Conservation (phyloP, 2,329 filamentous ascomycete species). For the Pseudogymnoascus sp. region DNA sequence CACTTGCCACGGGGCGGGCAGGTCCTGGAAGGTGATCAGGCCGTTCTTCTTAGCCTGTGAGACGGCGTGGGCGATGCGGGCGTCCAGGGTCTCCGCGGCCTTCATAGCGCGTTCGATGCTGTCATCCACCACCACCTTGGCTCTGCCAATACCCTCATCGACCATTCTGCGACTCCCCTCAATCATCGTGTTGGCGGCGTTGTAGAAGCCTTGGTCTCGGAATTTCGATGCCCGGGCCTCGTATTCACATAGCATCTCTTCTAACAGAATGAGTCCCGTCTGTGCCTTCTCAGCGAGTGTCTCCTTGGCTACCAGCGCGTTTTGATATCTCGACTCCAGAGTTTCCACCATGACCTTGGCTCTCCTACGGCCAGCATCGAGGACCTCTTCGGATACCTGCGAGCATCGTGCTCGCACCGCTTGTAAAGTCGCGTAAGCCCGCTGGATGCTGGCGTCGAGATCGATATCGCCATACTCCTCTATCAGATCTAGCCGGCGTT, state of each 20-base stretch:
- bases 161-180: constrained; percentile 72
- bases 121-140: constrained; percentile 69
- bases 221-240: constrained; percentile 75
- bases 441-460: constrained; percentile 73
- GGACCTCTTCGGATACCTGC: constrained; percentile 79
- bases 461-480: constrained; percentile 80
- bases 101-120: constrained; percentile 74
- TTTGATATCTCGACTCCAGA: constrained; percentile 78
- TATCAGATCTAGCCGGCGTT: constrained; percentile 76
- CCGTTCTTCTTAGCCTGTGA: constrained; percentile 67
- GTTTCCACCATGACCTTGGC: constrained; percentile 89
- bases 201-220: constrained; percentile 66
- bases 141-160: constrained; percentile 68
- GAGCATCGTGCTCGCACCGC: constrained; percentile 83
- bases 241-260: constrained; percentile 76
- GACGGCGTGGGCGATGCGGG: constrained; percentile 75
- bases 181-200: constrained; percentile 63
- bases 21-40: constrained; percentile 78
- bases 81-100: constrained; percentile 73
- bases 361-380: constrained; percentile 76
- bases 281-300: constrained; percentile 87
- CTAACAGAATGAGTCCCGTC: constrained; percentile 77
- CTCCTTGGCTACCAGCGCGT: constrained; percentile 74
- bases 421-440: constrained; percentile 78
- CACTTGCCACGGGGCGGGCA: constrained; percentile 85